A percentile compares a stretch with the other conserved stretches of the same genome.
Conservation (phyloP, 2,329 filamentous ascomycete species). For the Xylariaceae sp. region DNA sequence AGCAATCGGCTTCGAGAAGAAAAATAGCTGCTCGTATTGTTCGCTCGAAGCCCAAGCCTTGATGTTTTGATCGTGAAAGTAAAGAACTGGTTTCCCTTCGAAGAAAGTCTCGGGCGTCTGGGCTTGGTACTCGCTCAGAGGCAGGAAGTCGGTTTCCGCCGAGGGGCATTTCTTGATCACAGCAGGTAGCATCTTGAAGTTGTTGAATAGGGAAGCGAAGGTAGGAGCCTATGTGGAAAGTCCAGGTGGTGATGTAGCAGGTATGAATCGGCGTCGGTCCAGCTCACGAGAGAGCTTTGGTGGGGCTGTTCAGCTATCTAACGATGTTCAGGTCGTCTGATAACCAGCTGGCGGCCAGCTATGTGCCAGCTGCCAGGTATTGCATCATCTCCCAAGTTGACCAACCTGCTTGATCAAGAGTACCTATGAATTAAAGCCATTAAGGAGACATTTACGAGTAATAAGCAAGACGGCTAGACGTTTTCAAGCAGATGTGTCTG, state of each 20-base stretch:
- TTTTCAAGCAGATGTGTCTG: too few relatives aligned
- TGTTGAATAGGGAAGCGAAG: background rate
- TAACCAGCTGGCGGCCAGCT: too few relatives aligned
- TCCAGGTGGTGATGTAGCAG: background rate
- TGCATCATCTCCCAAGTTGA: too few relatives aligned
- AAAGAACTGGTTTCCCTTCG: conserved; percentile 63
- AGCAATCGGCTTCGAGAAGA: conserved; percentile 41
- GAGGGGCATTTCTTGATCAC: conserved; percentile 54
- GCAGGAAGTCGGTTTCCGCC: conserved; percentile 51
- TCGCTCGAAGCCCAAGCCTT: conserved; percentile 53
- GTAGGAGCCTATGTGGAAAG: background rate
- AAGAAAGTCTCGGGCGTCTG: conserved; percentile 70
- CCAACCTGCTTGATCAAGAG: too few relatives aligned
- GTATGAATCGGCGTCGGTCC: background rate
- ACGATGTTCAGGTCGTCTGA: too few relatives aligned
- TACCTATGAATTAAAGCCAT: too few relatives aligned
- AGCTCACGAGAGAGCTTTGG: too few relatives aligned
- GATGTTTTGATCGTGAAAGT: conserved; percentile 53
- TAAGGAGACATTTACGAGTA: too few relatives aligned
- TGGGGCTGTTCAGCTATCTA: too few relatives aligned
- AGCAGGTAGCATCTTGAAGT: conserved; percentile 42
- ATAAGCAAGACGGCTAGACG: too few relatives aligned
- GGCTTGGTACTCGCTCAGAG: conserved; percentile 62
- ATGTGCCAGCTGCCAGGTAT: too few relatives aligned
- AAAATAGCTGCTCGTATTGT: conserved; percentile 50